Evolutionary conservation across 768 basidiomycete genomes (phyloP).

Genomic region (Dioszegia crocea): DNA sequence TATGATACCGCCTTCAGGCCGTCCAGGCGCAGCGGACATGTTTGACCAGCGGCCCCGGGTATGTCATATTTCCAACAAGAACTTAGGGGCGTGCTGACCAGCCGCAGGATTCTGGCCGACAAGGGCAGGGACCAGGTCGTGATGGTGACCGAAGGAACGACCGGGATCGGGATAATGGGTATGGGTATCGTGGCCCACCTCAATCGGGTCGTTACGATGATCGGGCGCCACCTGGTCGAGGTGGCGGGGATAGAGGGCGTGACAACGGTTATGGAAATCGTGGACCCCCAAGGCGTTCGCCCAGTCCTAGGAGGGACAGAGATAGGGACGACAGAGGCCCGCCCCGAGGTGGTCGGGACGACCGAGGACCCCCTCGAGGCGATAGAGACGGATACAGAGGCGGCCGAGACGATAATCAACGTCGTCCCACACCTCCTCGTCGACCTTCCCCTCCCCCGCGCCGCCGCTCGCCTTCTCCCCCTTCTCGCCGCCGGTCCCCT

Average conservation of each 20-base stretch:
- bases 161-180: conserved; percentile 21
- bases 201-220: conserved; percentile 5
- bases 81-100: no score
- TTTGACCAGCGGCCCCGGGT: conserved; percentile 5
- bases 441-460: conserved; percentile 14
- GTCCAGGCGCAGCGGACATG: conserved; percentile 19
- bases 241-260: background rate
- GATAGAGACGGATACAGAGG: background rate
- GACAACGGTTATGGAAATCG: conserved; percentile 16
- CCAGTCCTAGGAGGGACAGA: conserved; percentile 12
- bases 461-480: conserved; percentile 22
- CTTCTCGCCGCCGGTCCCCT: conserved; percentile 11
- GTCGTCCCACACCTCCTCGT: conserved; percentile 9
- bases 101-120: conserved; percentile 4
- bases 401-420: background rate
- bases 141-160: conserved; percentile 3
- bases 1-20: conserved; percentile 18
- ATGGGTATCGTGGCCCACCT: conserved; percentile 15
- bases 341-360: no score
- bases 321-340: conserved; percentile 12
- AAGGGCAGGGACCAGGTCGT: background rate
- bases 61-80: no score
- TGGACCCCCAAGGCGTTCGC: conserved; percentile 12
- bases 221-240: background rate
- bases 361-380: background rate